These are phyloP conservation scores for Ophiocordyceps robertsii DNA, from an alignment of 2,329 filamentous ascomycete species.

Conservation along the genomic window DNA sequence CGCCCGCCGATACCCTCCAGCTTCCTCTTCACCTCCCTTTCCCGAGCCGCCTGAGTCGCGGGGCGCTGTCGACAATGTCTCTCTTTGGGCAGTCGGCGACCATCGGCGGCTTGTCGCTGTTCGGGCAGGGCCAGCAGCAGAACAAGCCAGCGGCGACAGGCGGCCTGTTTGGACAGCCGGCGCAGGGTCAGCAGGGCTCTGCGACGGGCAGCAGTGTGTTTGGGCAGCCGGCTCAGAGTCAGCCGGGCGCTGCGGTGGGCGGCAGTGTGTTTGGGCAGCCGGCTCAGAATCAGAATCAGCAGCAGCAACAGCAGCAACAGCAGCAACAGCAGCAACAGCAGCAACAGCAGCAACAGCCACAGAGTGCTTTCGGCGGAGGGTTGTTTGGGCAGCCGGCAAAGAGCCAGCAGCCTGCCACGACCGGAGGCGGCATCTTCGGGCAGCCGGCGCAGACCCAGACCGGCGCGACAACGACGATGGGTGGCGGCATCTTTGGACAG, in stretches of 20 bases:
- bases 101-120: slow-evolving; percentile 10
- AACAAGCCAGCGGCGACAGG: not conserved
- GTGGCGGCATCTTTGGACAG: slow-evolving; percentile 6
- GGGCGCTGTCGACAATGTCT: slow-evolving; percentile 13
- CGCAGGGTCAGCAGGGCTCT: slow-evolving; percentile 2
- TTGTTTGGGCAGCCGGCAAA: slow-evolving; percentile 6
- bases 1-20: not conserved
- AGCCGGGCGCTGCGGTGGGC: slow-evolving; percentile 4
- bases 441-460: slow-evolving; percentile 10
- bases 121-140: slow-evolving; percentile 1
- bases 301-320: too few relatives aligned
- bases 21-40: not conserved
- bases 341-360: slow-evolving; percentile 1
- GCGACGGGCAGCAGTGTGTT: slow-evolving; percentile 18
- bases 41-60: not conserved
- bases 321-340: too few relatives aligned
- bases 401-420: slow-evolving; percentile 5
- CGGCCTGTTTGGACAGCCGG: not conserved
- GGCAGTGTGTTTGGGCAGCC: slow-evolving; percentile 20
- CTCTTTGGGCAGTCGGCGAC: slow-evolving; percentile 18
- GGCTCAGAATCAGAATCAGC: too few relatives aligned
- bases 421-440: slow-evolving; percentile 20
- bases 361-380: not conserved
- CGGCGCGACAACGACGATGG: slow-evolving; percentile 1
- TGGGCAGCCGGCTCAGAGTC: slow-evolving; percentile 11